phyloP scores from a whole-genome alignment of 1,284 basidiomycete genomes.

The Uromyces viciae-fabae region DNA sequence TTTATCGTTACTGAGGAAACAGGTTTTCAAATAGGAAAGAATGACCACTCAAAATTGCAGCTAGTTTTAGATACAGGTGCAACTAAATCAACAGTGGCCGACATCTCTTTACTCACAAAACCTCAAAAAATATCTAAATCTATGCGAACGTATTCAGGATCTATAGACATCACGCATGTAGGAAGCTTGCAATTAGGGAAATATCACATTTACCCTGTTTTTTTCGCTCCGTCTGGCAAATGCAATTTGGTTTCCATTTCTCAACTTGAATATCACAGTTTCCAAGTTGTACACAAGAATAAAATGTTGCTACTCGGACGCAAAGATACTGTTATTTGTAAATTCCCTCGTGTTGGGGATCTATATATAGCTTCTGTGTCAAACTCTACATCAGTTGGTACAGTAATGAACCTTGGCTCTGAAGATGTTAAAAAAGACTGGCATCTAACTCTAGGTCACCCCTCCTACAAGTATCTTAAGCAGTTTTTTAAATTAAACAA shows the following conservation, averaged over 20 bases:
- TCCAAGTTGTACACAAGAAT: neutral
- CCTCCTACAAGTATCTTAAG: neutral
- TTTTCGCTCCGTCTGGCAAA: neutral
- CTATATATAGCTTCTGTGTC: neutral
- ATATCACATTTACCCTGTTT: neutral
- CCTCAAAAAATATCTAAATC: neutral
- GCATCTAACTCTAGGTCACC: neutral
- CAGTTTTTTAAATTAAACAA: neutral
- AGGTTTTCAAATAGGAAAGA: neutral
- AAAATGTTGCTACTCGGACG: too few species aligned
- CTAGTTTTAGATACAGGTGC: neutral
- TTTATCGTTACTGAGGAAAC: neutral
- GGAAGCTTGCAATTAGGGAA: neutral
- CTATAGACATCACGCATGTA: neutral
- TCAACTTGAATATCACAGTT: neutral
- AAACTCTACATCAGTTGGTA: neutral
- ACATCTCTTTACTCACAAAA: neutral
- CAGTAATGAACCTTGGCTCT: neutral
- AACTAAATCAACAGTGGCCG: neutral
- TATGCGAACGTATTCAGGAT: neutral
- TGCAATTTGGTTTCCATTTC: neutral
- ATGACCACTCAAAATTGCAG: neutral
- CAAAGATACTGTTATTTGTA: too few species aligned
- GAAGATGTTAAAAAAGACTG: neutral
- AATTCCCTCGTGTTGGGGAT: neutral